Conservation (phyloP, 139 green algal genomes). For the Tetraselmis striata region DNA sequence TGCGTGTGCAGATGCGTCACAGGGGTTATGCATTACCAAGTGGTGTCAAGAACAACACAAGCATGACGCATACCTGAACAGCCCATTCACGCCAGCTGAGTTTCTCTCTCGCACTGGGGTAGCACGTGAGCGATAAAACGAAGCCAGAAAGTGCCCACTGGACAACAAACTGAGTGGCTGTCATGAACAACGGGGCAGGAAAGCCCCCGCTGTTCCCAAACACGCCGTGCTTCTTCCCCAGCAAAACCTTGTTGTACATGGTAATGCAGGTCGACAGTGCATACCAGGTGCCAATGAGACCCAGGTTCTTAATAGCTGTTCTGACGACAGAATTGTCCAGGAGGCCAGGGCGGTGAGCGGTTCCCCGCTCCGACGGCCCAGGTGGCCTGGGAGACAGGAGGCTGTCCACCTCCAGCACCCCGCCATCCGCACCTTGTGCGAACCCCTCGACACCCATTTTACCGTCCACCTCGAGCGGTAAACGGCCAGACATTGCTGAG, state of each 20-base stretch:
- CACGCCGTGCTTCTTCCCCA: neutral
- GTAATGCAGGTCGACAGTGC: neutral
- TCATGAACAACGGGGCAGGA: neutral
- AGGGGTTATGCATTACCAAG: too few species aligned
- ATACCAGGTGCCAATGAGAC: neutral
- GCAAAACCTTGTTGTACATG: neutral
- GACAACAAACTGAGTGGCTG: neutral
- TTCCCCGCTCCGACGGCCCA: neutral
- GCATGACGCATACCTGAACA: too few species aligned
- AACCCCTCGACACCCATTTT: neutral
- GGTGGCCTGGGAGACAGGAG: neutral
- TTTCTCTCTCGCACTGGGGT: neutral
- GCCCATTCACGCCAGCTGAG: neutral
- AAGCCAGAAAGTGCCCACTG: neutral
- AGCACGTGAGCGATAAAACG: neutral
- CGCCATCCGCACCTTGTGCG: neutral
- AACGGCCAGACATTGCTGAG: too few species aligned
- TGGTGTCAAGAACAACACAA: too few species aligned
- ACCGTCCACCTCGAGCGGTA: too few species aligned
- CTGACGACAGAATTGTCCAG: neutral
- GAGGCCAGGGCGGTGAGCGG: neutral
- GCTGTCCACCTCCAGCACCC: neutral
- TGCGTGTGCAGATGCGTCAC: too few species aligned
- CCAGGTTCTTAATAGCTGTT: neutral
- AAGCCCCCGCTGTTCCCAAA: neutral